phyloP scores from a whole-genome alignment of 2,329 filamentous ascomycete species.

The Epicoccum nigrum region DNA sequence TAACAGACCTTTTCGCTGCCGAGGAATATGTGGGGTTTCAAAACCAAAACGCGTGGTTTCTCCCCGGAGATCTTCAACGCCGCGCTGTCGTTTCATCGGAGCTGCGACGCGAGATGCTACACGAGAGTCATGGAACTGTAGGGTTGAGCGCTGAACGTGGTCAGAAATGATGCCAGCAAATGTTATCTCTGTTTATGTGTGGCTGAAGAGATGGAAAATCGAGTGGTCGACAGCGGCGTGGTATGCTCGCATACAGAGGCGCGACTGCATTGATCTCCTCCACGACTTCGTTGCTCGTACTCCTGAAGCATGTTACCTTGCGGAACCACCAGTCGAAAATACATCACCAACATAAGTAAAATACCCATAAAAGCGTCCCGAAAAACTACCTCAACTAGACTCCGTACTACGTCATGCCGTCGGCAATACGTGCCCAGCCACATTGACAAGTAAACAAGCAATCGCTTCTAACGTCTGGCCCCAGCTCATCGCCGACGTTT shows the following conservation, averaged over 20 bases:
- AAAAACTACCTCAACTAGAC: not conserved
- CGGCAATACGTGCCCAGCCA: not conserved
- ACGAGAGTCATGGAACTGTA: not conserved
- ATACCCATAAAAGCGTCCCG: too few relatives aligned
- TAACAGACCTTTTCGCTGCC: slow-evolving; percentile 15
- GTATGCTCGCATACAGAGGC: not conserved
- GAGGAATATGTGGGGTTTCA: slow-evolving; percentile 22
- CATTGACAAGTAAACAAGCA: slow-evolving; percentile 16
- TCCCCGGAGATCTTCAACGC: slow-evolving; percentile 9
- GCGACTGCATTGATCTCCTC: not conserved
- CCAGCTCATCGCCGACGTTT: slow-evolving; percentile 27
- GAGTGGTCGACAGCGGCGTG: not conserved
- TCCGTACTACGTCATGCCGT: slow-evolving; percentile 2
- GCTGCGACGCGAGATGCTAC: slow-evolving; percentile 11
- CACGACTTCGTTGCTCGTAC: too few relatives aligned
- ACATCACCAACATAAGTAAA: too few relatives aligned
- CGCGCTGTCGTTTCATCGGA: slow-evolving; percentile 22
- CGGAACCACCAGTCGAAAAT: too few relatives aligned
- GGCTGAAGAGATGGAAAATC: slow-evolving; percentile 5
- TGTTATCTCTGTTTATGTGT: slow-evolving; percentile 1
- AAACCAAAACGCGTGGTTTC: slow-evolving; percentile 29
- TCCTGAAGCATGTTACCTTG: too few relatives aligned
- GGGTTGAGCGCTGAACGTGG: not conserved
- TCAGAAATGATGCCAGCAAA: not conserved
- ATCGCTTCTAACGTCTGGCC: slow-evolving; percentile 12